These are phyloP conservation scores for Solanum chacoense DNA, from an alignment of 305 asterid species.

Conservation along the genomic window DNA sequence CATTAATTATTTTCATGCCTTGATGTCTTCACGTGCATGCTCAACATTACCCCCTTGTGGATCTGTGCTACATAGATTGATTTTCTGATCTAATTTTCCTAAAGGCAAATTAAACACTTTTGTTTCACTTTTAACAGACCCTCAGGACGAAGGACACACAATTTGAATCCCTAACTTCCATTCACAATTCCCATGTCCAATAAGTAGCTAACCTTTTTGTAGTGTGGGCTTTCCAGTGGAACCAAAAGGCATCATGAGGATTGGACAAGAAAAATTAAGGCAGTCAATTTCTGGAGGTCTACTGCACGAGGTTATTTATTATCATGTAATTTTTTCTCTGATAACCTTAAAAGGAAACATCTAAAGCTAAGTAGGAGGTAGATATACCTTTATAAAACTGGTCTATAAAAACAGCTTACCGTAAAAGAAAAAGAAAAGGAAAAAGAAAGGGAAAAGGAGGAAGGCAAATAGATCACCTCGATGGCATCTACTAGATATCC, in stretches of 20 bases:
- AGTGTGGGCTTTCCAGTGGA: background rate
- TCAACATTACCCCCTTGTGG: background rate
- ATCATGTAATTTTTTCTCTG: background rate
- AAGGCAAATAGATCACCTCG: slow-evolving; percentile 12
- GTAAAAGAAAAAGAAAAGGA: background rate
- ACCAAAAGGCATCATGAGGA: background rate
- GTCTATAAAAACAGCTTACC: background rate
- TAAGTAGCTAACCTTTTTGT: background rate
- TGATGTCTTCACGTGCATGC: background rate
- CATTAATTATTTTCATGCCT: background rate
- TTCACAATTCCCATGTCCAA: background rate
- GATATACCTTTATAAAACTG: background rate
- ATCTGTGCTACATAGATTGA: background rate
- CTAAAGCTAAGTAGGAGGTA: background rate
- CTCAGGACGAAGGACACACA: background rate
- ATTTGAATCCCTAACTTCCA: background rate
- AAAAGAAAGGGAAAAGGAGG: background rate
- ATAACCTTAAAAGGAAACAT: background rate
- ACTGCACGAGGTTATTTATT: background rate
- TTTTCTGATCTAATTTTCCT: background rate
- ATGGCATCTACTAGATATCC: slow-evolving; percentile 88
- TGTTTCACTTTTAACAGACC: background rate
- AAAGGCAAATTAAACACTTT: background rate
- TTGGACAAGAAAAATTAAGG: background rate
- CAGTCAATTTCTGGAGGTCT: background rate